These are phyloP conservation scores for Pseudozyma pruni DNA, from an alignment of 1,284 basidiomycete genomes.

Conservation along the genomic window DNA sequence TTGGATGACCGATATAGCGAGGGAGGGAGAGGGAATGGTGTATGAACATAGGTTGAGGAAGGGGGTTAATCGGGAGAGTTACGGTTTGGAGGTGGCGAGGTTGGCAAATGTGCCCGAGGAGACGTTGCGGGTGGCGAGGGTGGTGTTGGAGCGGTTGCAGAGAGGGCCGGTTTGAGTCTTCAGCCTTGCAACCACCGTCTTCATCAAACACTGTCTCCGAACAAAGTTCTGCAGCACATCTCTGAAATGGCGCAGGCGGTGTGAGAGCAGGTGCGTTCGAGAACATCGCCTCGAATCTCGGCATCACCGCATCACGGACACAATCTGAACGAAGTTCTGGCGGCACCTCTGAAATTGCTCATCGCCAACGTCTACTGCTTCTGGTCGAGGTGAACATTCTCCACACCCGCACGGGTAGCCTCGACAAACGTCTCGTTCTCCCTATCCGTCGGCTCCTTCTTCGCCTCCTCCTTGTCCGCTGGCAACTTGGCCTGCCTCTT, in stretches of 20 bases:
- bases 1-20: slow-evolving; percentile 87
- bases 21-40: slow-evolving; percentile 75
- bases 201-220: too few relatives aligned
- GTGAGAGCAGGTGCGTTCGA: too few relatives aligned
- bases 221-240: too few relatives aligned
- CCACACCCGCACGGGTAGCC: slow-evolving; percentile 22
- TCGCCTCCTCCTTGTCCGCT: slow-evolving; percentile 13
- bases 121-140: slow-evolving; percentile 8
- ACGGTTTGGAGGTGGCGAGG: slow-evolving; percentile 89
- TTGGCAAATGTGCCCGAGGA: slow-evolving; percentile 81
- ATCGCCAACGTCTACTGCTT: background rate
- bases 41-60: slow-evolving; percentile 84
- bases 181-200: too few relatives aligned
- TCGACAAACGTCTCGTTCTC: slow-evolving; percentile 44
- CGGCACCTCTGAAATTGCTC: too few relatives aligned
- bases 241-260: too few relatives aligned
- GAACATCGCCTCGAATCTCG: background rate
- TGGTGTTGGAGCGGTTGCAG: slow-evolving; percentile 8
- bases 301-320: too few relatives aligned
- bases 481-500: slow-evolving; percentile 17
- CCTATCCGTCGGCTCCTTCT: slow-evolving; percentile 9
- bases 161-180: too few relatives aligned
- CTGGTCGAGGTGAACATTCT: slow-evolving; percentile 24
- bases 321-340: too few relatives aligned
- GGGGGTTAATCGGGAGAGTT: slow-evolving; percentile 90